These are phyloP conservation scores for Themeda triandra DNA, from an alignment of 176 grass and related monocot species.

Conservation along the genomic window DNA sequence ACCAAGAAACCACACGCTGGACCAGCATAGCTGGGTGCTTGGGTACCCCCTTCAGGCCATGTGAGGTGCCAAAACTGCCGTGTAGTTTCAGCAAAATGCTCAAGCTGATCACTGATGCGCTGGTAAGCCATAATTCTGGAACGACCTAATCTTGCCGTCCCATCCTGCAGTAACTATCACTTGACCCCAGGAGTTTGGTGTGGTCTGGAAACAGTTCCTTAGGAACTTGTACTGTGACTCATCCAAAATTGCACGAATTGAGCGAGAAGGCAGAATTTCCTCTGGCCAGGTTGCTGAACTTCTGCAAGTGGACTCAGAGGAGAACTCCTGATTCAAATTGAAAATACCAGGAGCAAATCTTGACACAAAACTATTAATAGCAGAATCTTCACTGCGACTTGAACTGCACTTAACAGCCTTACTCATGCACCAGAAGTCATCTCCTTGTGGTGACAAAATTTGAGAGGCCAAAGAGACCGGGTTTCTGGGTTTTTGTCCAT, in stretches of 20 bases:
- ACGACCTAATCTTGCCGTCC: slow-evolving; percentile 74
- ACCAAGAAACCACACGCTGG: slow-evolving; percentile 52
- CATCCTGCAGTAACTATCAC: slow-evolving; percentile 85
- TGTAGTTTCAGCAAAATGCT: slow-evolving; percentile 22
- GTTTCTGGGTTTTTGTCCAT: slow-evolving; percentile 42
- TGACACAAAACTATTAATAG: slow-evolving; percentile 13
- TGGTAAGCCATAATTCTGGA: slow-evolving; percentile 87
- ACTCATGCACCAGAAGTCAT: slow-evolving; percentile 13
- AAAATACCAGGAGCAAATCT: slow-evolving; percentile 57
- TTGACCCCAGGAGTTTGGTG: slow-evolving; percentile 76
- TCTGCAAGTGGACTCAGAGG: slow-evolving; percentile 42
- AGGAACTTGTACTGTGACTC: slow-evolving; percentile 65
- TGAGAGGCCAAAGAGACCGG: slow-evolving; percentile 26
- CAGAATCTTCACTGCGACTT: slow-evolving; percentile 24
- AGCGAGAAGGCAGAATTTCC: slow-evolving; percentile 68
- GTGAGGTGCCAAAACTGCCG: slow-evolving; percentile 34
- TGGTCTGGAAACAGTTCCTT: slow-evolving; percentile 52
- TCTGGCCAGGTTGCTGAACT: slow-evolving; percentile 87
- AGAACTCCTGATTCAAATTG: slow-evolving; percentile 57
- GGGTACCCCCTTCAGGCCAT: slow-evolving; percentile 39
- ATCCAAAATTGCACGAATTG: slow-evolving; percentile 29
- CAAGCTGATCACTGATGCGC: slow-evolving; percentile 41
- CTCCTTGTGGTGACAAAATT: slow-evolving; percentile 22
- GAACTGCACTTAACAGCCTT: slow-evolving; percentile 12
- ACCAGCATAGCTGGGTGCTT: slow-evolving; percentile 45